Evolutionary conservation across 768 basidiomycete species (phyloP).

Genomic region (Pleurotus salmoneostramineus): DNA sequence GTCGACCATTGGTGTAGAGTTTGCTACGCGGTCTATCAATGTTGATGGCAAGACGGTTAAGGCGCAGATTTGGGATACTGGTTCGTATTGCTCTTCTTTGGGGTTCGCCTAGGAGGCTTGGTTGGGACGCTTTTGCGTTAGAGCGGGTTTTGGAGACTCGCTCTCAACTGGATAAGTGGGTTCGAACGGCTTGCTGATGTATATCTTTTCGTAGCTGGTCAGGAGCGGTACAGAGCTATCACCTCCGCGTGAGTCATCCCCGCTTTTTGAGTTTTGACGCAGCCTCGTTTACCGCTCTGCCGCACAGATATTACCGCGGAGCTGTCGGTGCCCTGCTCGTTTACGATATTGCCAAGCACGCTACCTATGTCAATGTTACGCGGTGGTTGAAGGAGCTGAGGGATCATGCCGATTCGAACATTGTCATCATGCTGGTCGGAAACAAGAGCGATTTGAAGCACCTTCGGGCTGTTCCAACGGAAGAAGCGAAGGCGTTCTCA

Average conservation of each 20-base stretch:
- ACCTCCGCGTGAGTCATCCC: constrained; percentile 74
- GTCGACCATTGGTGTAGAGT: constrained; percentile 99
- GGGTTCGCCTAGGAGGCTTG: background rate
- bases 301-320: constrained; percentile 88
- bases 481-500: constrained; percentile 92
- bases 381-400: constrained; percentile 97
- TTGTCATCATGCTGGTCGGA: constrained; percentile 93
- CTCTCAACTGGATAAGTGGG: background rate
- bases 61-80: constrained; percentile 99
- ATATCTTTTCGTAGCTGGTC: constrained; percentile 61
- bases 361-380: constrained; percentile 90
- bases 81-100: constrained; percentile 39
- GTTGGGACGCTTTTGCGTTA: background rate
- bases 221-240: constrained; percentile 97
- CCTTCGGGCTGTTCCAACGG: constrained; percentile 91
- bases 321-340: constrained; percentile 91
- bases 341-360: constrained; percentile 92
- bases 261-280: background rate
- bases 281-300: constrained; percentile 3
- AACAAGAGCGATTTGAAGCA: constrained; percentile 99
- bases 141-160: background rate
- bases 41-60: constrained; percentile 98
- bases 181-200: background rate
- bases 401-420: constrained; percentile 91
- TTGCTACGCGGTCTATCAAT: constrained; percentile 91